Conservation (phyloP, 805 yeast species). For the Yarrowia sp. region DNA sequence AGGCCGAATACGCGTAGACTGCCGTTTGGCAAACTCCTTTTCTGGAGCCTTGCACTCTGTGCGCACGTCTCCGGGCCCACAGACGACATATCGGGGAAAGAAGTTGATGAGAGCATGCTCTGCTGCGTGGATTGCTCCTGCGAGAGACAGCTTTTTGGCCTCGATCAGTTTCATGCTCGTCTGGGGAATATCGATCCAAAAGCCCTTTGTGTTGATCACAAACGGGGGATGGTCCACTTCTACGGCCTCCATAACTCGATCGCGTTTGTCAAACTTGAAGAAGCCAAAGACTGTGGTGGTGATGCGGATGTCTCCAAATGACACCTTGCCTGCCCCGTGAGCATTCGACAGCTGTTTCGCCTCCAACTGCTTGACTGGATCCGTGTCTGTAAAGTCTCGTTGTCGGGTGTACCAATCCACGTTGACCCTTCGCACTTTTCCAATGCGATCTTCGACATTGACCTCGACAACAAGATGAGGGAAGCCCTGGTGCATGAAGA, state of each 20-base stretch:
- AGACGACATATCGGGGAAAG: constrained; percentile 67
- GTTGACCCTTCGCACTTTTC: constrained; percentile 80
- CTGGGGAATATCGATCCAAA: constrained; percentile 86
- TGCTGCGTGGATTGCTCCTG: constrained; percentile 96
- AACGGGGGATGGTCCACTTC: constrained; percentile 91
- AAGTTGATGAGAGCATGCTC: constrained; percentile 85
- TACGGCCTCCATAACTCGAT: constrained; percentile 85
- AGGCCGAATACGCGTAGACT: constrained; percentile 72
- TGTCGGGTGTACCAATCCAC: constrained; percentile 95
- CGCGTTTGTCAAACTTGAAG: constrained; percentile 75
- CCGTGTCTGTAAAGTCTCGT: constrained; percentile 90
- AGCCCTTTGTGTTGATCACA: constrained; percentile 64
- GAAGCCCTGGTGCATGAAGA: constrained; percentile 88
- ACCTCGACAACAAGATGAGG: constrained; percentile 85
- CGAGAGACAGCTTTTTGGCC: constrained; percentile 59
- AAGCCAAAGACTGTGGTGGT: constrained; percentile 87
- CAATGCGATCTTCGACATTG: constrained; percentile 72
- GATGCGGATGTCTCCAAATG: constrained; percentile 70
- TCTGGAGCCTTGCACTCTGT: constrained; percentile 98
- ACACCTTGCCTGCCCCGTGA: constrained; percentile 35
- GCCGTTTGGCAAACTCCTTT: constrained; percentile 82
- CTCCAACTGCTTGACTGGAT: constrained; percentile 52
- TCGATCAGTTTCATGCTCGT: constrained; percentile 58
- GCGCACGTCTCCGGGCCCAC: constrained; percentile 64
- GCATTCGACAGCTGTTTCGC: constrained; percentile 29